Percentiles rank a stretch among this genome's conserved stretches.
phyloP scores from a whole-genome alignment of 2,329 filamentous ascomycete genomes.

The Aspergillus sp. region DNA sequence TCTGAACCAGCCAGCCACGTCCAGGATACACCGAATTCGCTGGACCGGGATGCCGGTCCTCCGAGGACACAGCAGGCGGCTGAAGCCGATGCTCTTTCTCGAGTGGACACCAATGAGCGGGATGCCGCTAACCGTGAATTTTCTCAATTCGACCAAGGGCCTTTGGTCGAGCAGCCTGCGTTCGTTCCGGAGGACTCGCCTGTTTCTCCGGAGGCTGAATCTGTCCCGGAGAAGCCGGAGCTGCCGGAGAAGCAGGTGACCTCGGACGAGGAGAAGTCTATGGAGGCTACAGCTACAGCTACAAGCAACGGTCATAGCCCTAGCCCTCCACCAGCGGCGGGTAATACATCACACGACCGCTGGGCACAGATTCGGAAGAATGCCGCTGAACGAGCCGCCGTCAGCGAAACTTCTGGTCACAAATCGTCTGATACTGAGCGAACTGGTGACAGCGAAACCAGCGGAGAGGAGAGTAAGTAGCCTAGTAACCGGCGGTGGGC shows the following conservation, averaged over 20 bases:
- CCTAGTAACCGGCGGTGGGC: not conserved
- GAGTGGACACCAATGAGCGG: conserved; percentile 45
- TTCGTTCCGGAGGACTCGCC: conserved; percentile 55
- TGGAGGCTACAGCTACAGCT: not conserved
- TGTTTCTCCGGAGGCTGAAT: conserved; percentile 12
- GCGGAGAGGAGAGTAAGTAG: conserved; percentile 81
- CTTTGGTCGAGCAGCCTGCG: conserved; percentile 74
- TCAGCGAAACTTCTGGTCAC: conserved; percentile 56
- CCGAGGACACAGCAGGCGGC: conserved; percentile 40
- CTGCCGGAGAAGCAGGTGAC: too few relatives aligned
- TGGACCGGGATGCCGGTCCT: conserved; percentile 15
- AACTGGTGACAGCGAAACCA: conserved; percentile 78
- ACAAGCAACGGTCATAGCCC: not conserved
- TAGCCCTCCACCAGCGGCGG: conserved; percentile 1
- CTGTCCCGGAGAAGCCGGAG: conserved; percentile 8
- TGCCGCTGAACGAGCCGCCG: conserved; percentile 68
- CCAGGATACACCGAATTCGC: conserved; percentile 2
- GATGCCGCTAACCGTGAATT: conserved; percentile 42
- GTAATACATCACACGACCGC: conserved; percentile 53
- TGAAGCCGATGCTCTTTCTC: conserved; percentile 49
- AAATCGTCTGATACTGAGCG: conserved; percentile 49
- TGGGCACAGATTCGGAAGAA: conserved; percentile 97
- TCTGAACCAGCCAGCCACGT: conserved; percentile 12
- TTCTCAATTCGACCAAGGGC: conserved; percentile 75
- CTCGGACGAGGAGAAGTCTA: not conserved